Percentiles rank a stretch among this genome's conserved stretches.
These are phyloP conservation scores for Entomortierella parvispora DNA, from an alignment of 192 early-diverging fungal species.

Conservation along the genomic window DNA sequence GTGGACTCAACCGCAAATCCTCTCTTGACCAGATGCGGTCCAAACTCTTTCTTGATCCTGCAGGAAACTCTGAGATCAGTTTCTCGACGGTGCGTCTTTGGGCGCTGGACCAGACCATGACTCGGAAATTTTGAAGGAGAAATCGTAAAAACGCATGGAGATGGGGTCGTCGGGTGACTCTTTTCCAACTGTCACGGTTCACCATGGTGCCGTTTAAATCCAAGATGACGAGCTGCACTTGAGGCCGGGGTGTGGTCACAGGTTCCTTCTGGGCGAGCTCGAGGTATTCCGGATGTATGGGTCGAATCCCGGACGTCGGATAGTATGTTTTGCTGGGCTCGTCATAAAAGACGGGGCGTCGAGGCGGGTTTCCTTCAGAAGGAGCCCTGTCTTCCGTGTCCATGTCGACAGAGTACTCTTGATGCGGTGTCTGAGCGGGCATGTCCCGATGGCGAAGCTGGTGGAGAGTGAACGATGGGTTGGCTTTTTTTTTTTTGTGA, in stretches of 20 bases:
- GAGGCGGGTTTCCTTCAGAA: too few species aligned
- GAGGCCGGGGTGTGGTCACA: background rate
- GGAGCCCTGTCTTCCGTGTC: too few species aligned
- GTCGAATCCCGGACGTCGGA: constrained; percentile 26
- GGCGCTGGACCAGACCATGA: constrained; percentile 83
- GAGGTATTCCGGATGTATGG: constrained; percentile 21
- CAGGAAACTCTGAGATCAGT: constrained; percentile 56
- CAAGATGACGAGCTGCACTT: constrained; percentile 66
- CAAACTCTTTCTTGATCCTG: constrained; percentile 32
- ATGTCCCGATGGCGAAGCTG: too few species aligned
- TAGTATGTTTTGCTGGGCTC: constrained; percentile 2
- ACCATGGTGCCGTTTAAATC: constrained; percentile 80
- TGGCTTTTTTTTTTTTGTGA: too few species aligned
- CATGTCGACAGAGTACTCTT: too few species aligned
- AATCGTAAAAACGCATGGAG: constrained; percentile 64
- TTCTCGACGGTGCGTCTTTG: constrained; percentile 59
- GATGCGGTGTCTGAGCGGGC: too few species aligned
- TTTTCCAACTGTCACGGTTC: constrained; percentile 29
- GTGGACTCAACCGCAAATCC: constrained; percentile 53
- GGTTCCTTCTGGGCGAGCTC: background rate
- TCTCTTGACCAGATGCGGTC: constrained; percentile 67
- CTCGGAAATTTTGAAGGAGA: constrained; percentile 64
- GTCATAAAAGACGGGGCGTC: too few species aligned
- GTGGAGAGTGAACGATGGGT: too few species aligned
- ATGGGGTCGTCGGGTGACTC: constrained; percentile 58